Base-by-base conservation (phyloP, 2,329 filamentous ascomycete species). In the Pochonia chlamydosporia region DNA sequence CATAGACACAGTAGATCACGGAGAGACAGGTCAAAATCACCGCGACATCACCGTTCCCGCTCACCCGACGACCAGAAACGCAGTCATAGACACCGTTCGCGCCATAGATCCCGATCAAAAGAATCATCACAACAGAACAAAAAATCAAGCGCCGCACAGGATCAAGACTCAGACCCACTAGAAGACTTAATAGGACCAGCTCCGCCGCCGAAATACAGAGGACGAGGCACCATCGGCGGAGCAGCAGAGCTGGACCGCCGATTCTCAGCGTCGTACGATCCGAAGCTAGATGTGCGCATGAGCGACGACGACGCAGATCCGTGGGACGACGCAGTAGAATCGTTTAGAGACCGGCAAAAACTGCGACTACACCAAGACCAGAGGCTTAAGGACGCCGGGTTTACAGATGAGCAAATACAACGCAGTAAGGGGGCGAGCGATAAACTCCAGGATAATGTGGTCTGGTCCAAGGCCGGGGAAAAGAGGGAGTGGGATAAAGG, bases 311-410 rank as follows among this genome's bases (percentile, higher is more conserved):
- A 64, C 20, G 75, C 74, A 24, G 82, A 84, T 51, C 81, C 88
- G 50, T 96, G 89, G 90, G 86, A 88, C 39, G 80, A 88, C 56
- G 82, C 87, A 1, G 72, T 93, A 1, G 89, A 95, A 65, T 82
- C 84, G 4, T 74, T 89, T 47, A 79, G 85, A 33, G 89, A 95
- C 61, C 81, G 89, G n/a, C 80, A 88, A 54, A 84, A 83, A 54
- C 90, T 87, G 81, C 83, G 81, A 58, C 76, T 83, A 52, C 81
- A 84, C 55, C 88, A 89, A 25, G 87, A 87, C 6, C 84, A 90
- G 44, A 73, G 90, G 49, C 68, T 96, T 50, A 82, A 82, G 28
- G 80, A 79, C 18, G 89, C 88, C 0, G 91, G 90, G 0, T 95
- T 95, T 59, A 81, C 79, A 1, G 86, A 90, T 14, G 79, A 82